These are phyloP conservation scores for Zasmidium angulare DNA, from an alignment of 2,329 filamentous ascomycete species.

Conservation along the genomic window DNA sequence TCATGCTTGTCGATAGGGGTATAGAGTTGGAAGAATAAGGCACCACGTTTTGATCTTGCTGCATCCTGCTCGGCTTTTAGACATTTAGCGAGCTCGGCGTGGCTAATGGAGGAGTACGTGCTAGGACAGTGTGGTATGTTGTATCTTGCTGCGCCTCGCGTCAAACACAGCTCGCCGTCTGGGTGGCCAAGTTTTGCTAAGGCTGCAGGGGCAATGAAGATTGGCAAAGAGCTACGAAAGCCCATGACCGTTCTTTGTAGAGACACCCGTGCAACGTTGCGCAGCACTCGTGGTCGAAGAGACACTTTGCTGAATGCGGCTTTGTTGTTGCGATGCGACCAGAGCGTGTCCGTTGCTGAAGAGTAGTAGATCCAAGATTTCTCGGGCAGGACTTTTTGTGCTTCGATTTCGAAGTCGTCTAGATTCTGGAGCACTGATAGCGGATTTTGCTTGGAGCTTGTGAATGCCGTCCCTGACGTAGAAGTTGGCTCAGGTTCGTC, in stretches of 20 bases:
- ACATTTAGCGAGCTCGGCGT: conserved; percentile 32
- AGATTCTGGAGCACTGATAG: background rate
- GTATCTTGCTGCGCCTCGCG: conserved; percentile 46
- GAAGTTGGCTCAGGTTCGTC: background rate
- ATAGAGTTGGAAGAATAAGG: conserved; percentile 42
- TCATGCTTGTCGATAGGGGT: background rate
- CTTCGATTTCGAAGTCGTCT: conserved; percentile 1
- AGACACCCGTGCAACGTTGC: background rate
- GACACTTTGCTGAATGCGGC: background rate
- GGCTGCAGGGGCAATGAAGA: conserved; percentile 50
- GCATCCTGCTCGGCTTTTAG: conserved; percentile 34
- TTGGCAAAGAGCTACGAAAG: background rate
- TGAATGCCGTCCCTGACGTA: background rate
- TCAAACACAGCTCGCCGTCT: conserved; percentile 31
- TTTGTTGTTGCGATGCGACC: background rate
- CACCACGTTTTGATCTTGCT: conserved; percentile 10
- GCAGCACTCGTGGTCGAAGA: background rate
- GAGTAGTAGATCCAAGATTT: conserved; percentile 12
- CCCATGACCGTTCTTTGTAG: background rate
- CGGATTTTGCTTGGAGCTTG: background rate
- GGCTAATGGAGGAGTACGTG: conserved; percentile 19
- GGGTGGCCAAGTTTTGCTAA: conserved; percentile 84
- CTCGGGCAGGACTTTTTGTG: conserved; percentile 1
- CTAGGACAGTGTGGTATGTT: background rate
- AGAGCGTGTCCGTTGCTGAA: background rate